phyloP scores from a whole-genome alignment of 108 stramenopile genomes.

The Cyclotella choctawhatcheeana region DNA sequence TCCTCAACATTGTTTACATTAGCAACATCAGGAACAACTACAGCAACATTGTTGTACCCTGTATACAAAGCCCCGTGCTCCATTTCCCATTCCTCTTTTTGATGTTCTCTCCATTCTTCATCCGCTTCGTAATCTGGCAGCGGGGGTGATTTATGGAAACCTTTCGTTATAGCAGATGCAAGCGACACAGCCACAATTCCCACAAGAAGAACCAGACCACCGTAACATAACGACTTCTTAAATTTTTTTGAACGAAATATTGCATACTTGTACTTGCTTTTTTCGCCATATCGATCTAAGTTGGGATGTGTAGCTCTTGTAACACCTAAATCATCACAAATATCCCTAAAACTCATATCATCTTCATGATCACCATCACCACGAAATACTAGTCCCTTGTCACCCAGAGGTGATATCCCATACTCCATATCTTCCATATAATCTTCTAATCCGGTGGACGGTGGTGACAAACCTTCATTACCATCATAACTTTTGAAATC shows the following conservation, averaged over 20 bases:
- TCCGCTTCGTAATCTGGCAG: constrained; percentile 44
- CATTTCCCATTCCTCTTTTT: constrained; percentile 43
- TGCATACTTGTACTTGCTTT: constrained; percentile 19
- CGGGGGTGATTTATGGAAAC: constrained; percentile 34
- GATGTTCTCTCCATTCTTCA: constrained; percentile 28
- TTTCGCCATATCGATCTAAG: constrained; percentile 13
- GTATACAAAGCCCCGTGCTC: constrained; percentile 16
- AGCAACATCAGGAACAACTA: background rate
- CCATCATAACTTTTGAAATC: constrained; percentile 16
- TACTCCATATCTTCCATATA: constrained; percentile 30
- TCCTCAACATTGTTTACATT: constrained; percentile 9
- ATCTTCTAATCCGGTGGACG: background rate
- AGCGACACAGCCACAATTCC: constrained; percentile 22
- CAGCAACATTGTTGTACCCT: background rate
- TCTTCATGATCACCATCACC: constrained; percentile 22
- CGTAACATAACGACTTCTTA: constrained; percentile 23
- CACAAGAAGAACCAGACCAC: constrained; percentile 2
- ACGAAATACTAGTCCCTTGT: constrained; percentile 17
- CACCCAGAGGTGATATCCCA: constrained; percentile 15
- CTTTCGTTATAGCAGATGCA: constrained; percentile 34
- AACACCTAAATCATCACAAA: constrained; percentile 44
- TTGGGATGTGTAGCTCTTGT: constrained; percentile 31
- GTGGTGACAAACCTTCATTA: background rate
- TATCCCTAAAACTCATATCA: constrained; percentile 21
- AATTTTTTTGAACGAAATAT: constrained; percentile 30